These are phyloP conservation scores for Suhomyces kilbournensis DNA, from an alignment of 805 yeast species.

Conservation along the genomic window DNA sequence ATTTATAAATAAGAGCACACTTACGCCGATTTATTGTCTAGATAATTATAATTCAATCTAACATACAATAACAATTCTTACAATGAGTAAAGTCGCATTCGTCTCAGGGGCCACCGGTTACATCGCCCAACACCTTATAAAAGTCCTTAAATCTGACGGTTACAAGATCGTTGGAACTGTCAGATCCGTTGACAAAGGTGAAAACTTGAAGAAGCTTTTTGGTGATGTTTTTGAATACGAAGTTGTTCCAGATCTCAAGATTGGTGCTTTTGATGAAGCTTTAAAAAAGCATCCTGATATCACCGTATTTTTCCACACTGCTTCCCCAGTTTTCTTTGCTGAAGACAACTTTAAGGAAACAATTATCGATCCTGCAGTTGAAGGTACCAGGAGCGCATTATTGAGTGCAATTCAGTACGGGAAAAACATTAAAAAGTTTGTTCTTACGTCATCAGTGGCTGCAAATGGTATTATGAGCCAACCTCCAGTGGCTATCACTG, in stretches of 20 bases:
- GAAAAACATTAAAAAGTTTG: conserved; percentile 13
- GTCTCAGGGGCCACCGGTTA: conserved; percentile 35
- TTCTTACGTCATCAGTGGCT: conserved; percentile 17
- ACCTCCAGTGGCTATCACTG: conserved; percentile 23
- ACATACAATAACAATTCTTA: background rate
- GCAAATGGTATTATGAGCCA: conserved; percentile 9
- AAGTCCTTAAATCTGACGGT: conserved; percentile 19
- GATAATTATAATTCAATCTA: background rate
- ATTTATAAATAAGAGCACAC: background rate
- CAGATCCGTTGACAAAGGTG: conserved; percentile 21
- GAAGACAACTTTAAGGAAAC: conserved; percentile 17
- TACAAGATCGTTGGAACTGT: conserved; percentile 26
- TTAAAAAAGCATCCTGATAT: conserved; percentile 25
- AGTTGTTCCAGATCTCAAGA: conserved; percentile 21
- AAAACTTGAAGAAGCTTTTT: conserved; percentile 6
- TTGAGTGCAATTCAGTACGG: conserved; percentile 15
- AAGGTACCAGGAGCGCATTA: conserved; percentile 24
- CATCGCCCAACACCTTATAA: conserved; percentile 26
- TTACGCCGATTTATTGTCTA: too few relatives aligned
- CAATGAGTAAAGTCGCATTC: conserved; percentile 14
- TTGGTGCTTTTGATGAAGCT: conserved; percentile 26
- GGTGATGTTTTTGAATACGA: conserved; percentile 19
- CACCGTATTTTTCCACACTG: conserved; percentile 27
- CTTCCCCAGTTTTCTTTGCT: conserved; percentile 29
- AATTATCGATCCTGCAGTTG: conserved; percentile 24